Percentiles rank a stretch among this genome's conserved stretches.
phyloP scores from a whole-genome alignment of 2,329 filamentous ascomycete species.

The Pseudogymnoascus pannorum region DNA sequence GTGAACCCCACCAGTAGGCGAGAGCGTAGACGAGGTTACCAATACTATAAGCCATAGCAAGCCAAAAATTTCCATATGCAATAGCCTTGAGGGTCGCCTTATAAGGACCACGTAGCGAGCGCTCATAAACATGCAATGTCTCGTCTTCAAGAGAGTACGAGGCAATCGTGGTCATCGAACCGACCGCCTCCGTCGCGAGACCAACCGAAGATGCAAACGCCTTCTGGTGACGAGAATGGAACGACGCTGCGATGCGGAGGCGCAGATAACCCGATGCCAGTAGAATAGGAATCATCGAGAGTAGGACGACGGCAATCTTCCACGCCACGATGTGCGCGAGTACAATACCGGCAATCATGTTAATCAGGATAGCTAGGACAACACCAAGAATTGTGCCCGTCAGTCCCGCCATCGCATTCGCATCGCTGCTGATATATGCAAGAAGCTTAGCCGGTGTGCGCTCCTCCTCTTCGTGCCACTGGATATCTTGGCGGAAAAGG shows the following conservation, averaged over 20 bases:
- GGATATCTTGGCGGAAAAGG: conserved; percentile 56
- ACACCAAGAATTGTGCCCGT: conserved; percentile 66
- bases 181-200: conserved; percentile 60
- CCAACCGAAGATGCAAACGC: conserved; percentile 58
- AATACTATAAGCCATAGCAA: conserved; percentile 44
- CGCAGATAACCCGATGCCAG: conserved; percentile 64
- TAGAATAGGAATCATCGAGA: conserved; percentile 61
- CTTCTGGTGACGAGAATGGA: conserved; percentile 55
- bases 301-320: conserved; percentile 67
- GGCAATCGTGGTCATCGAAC: conserved; percentile 57
- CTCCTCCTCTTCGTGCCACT: conserved; percentile 63
- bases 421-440: conserved; percentile 62
- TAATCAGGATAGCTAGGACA: conserved; percentile 59
- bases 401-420: conserved; percentile 58
- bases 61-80: conserved; percentile 49
- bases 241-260: conserved; percentile 52
- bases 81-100: conserved; percentile 46
- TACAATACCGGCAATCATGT: conserved; percentile 60
- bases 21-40: conserved; percentile 66
- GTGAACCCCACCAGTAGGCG: conserved; percentile 74
- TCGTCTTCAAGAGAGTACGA: conserved; percentile 42
- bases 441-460: conserved; percentile 56
- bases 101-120: conserved; percentile 45
- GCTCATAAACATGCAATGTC: conserved; percentile 40
- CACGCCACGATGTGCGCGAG: conserved; percentile 65